These are phyloP conservation scores for Deinandra increscens DNA, from an alignment of 129 eudicot species.

Conservation along the genomic window DNA sequence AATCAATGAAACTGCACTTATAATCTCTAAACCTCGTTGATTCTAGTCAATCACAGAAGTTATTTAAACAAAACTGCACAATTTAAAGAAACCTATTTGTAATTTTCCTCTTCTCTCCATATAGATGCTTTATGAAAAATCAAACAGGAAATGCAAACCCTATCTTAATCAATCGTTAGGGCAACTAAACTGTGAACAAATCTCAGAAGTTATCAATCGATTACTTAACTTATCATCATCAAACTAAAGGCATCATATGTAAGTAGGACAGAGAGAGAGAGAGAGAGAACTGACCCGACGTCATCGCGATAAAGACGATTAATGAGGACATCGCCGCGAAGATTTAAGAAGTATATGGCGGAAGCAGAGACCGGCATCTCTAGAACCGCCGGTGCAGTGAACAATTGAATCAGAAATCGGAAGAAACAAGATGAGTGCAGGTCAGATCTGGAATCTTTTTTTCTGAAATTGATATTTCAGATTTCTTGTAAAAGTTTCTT, in stretches of 20 bases:
- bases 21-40: neutral
- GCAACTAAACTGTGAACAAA: conserved; percentile 3
- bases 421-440: conserved; percentile 2
- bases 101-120: neutral
- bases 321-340: conserved; percentile 98
- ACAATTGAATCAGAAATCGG: neutral
- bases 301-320: conserved; percentile 97
- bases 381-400: conserved; percentile 36
- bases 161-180: neutral
- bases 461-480: conserved; percentile 14
- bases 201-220: neutral
- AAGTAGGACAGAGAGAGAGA: conserved; percentile 10
- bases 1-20: neutral
- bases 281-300: conserved; percentile 58
- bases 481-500: conserved; percentile 16
- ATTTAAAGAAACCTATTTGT: neutral
- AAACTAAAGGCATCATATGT: neutral
- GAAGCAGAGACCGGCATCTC: conserved; percentile 98
- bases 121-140: neutral
- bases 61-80: neutral
- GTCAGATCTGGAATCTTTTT: conserved; percentile 33
- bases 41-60: neutral
- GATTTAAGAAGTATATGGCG: conserved; percentile 85
- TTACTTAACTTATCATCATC: neutral
- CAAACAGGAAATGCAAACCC: neutral